Evolutionary conservation across 805 yeast species (phyloP).

Genomic region (Myxozyma geophila): DNA sequence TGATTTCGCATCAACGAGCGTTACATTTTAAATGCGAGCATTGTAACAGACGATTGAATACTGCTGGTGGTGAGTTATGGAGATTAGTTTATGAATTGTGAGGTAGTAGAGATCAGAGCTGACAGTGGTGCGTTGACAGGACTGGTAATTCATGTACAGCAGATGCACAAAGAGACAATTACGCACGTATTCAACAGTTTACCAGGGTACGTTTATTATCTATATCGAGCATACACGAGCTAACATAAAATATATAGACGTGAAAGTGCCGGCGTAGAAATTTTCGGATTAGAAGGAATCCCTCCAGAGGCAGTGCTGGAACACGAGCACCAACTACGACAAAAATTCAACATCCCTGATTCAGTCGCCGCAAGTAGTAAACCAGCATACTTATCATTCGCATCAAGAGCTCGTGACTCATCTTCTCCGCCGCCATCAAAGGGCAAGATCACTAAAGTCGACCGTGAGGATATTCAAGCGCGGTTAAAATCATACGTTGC

Average conservation of each 20-base stretch:
- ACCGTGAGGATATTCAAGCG: slow-evolving; percentile 24
- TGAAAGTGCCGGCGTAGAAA: slow-evolving; percentile 35
- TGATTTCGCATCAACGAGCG: slow-evolving; percentile 39
- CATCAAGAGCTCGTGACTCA: slow-evolving; percentile 1
- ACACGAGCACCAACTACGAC: slow-evolving; percentile 31
- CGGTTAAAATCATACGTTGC: slow-evolving; percentile 25
- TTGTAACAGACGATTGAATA: slow-evolving; percentile 37
- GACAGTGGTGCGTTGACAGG: slow-evolving; percentile 13
- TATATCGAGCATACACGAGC: not conserved
- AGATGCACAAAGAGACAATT: slow-evolving; percentile 38
- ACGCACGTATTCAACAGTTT: slow-evolving; percentile 34
- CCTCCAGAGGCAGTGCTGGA: slow-evolving; percentile 34
- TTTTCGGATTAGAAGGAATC: slow-evolving; percentile 40
- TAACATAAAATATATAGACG: slow-evolving; percentile 21
- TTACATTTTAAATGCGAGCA: slow-evolving; percentile 39
- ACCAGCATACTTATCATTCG: slow-evolving; percentile 7
- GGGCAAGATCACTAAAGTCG: slow-evolving; percentile 15
- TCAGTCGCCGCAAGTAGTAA: slow-evolving; percentile 13
- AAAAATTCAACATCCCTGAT: slow-evolving; percentile 27
- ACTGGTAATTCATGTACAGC: slow-evolving; percentile 36
- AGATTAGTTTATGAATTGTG: not conserved
- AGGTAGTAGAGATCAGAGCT: not conserved
- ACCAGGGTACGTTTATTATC: slow-evolving; percentile 16
- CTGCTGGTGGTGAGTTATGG: slow-evolving; percentile 37
- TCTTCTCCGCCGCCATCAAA: slow-evolving; percentile 18